Conservation (phyloP, 805 yeast species). For the Kregervanrija fluxuum region DNA sequence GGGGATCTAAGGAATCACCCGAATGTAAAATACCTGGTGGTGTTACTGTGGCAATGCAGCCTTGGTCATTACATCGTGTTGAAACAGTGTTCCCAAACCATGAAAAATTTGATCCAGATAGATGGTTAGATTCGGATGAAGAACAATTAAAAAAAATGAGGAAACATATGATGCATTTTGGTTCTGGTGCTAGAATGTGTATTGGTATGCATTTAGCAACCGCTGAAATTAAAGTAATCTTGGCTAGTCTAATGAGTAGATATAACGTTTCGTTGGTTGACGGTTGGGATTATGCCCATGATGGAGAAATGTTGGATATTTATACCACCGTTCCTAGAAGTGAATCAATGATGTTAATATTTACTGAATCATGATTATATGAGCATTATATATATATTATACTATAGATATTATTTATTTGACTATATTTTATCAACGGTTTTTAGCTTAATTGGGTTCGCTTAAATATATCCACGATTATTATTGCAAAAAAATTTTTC, state of each 20-base stretch:
- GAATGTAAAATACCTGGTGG: conserved; percentile 39
- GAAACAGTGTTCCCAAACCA: conserved; percentile 44
- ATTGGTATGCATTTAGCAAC: conserved; percentile 63
- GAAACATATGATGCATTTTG: conserved; percentile 58
- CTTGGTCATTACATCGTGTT: conserved; percentile 56
- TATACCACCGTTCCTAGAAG: conserved; percentile 26
- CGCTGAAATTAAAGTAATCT: conserved; percentile 54
- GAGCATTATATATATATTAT: not conserved
- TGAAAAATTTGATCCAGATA: conserved; percentile 37
- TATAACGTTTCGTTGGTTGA: conserved; percentile 24
- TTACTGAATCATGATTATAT: conserved; percentile 13
- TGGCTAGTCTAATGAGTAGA: conserved; percentile 48
- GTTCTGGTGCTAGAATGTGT: conserved; percentile 70
- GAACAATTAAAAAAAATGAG: conserved; percentile 38
- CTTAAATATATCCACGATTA: too few relatives aligned
- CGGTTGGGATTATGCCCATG: conserved; percentile 18
- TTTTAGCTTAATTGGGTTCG: too few relatives aligned
- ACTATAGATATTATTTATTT: not conserved
- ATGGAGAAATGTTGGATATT: conserved; percentile 23
- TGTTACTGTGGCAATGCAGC: conserved; percentile 55
- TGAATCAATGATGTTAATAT: conserved; percentile 11
- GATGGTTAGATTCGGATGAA: conserved; percentile 47
- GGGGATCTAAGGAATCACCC: conserved; percentile 21
- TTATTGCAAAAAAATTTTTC: too few relatives aligned
- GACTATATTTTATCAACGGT: too few relatives aligned